Evolutionary conservation across 257 asterid species (phyloP).

Genomic region (Nicotiana noctiflora): DNA sequence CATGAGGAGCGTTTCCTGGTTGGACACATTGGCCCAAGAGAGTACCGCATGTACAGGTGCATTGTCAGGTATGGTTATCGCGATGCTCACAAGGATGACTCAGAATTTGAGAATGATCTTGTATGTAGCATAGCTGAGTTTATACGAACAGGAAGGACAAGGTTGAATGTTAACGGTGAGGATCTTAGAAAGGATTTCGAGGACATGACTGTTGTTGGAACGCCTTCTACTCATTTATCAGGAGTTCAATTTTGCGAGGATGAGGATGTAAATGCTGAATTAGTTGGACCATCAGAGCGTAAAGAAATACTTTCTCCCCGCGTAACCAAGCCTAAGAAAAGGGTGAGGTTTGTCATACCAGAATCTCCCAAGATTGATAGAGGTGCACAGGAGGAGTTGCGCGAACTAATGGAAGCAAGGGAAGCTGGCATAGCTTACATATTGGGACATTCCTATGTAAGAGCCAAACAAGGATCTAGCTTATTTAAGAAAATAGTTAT

Average conservation of each 20-base stretch:
- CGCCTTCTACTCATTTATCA: slow-evolving; percentile 50
- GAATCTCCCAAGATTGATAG: slow-evolving; percentile 51
- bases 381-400: slow-evolving; percentile 46
- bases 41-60: slow-evolving; percentile 71
- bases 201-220: slow-evolving; percentile 67
- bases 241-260: slow-evolving; percentile 43
- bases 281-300: slow-evolving; percentile 41
- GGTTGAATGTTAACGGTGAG: slow-evolving; percentile 14
- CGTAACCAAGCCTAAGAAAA: slow-evolving; percentile 32
- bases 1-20: slow-evolving; percentile 75
- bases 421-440: slow-evolving; percentile 84
- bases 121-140: slow-evolving; percentile 81
- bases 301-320: slow-evolving; percentile 37
- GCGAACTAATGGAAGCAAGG: slow-evolving; percentile 77
- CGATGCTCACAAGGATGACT: slow-evolving; percentile 71
- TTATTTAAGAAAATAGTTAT: slow-evolving; percentile 58
- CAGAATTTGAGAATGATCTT: slow-evolving; percentile 71
- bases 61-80: slow-evolving; percentile 86
- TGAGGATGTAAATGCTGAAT: slow-evolving; percentile 11
- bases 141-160: slow-evolving; percentile 41
- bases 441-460: slow-evolving; percentile 75
- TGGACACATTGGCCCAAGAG: slow-evolving; percentile 76
- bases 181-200: slow-evolving; percentile 19
- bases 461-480: slow-evolving; percentile 80
- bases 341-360: slow-evolving; percentile 69